Evolutionary conservation across 768 basidiomycete genomes (phyloP).

Genomic region (Daedaleopsis nitida): DNA sequence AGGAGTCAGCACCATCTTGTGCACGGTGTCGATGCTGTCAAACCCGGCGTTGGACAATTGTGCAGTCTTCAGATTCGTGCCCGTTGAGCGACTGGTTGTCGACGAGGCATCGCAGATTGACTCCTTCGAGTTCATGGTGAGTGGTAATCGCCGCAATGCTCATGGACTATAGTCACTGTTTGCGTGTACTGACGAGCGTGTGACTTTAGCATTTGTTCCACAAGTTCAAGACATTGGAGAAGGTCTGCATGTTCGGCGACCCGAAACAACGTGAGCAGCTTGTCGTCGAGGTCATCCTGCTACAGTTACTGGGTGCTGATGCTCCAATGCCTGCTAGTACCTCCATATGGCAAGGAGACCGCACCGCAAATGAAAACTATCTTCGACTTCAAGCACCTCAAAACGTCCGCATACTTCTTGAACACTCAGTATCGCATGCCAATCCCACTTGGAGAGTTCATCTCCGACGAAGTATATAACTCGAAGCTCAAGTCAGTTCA

Average conservation of each 20-base stretch:
- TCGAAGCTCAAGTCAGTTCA: constrained; percentile 43
- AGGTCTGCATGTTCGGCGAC: constrained; percentile 57
- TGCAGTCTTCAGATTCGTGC: constrained; percentile 38
- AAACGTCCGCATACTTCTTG: constrained; percentile 39
- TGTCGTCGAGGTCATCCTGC: background rate
- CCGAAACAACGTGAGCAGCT: constrained; percentile 46
- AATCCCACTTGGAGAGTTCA: constrained; percentile 47
- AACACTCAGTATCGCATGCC: constrained; percentile 50
- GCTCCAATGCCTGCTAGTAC: constrained; percentile 39
- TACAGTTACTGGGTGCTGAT: too few species aligned
- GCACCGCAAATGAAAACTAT: constrained; percentile 43
- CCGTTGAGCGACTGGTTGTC: constrained; percentile 50
- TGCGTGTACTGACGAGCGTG: background rate
- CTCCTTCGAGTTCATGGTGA: constrained; percentile 49
- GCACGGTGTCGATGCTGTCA: constrained; percentile 53
- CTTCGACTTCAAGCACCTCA: constrained; percentile 47
- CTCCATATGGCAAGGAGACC: constrained; percentile 50
- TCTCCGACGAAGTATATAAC: constrained; percentile 47
- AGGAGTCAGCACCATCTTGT: constrained; percentile 41
- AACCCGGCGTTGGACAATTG: constrained; percentile 41
- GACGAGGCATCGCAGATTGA: constrained; percentile 59
- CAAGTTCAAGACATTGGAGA: constrained; percentile 41
- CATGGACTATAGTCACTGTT: background rate
- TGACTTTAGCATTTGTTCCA: constrained; percentile 44
- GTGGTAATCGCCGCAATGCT: background rate